Percentiles rank a stretch among this genome's conserved stretches.
These are phyloP conservation scores for Dictyostelium capitatum DNA, from an alignment of 78 protist species.

Conservation along the genomic window DNA sequence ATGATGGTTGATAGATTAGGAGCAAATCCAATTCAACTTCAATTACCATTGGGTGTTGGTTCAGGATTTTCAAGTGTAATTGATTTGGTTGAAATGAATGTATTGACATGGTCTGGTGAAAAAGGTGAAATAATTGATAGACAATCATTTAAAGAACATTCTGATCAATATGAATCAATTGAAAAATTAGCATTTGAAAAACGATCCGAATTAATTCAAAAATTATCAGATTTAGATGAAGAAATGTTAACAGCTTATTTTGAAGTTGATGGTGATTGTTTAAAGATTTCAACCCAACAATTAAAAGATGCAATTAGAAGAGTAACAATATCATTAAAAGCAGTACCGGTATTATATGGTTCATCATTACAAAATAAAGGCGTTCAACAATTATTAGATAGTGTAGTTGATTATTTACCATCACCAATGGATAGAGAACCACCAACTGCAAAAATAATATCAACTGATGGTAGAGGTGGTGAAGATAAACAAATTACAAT, in stretches of 20 bases:
- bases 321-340: slow-evolving; percentile 45
- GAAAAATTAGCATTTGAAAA: not conserved
- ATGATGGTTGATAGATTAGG: slow-evolving; percentile 36
- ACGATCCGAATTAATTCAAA: slow-evolving; percentile 25
- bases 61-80: slow-evolving; percentile 54
- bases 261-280: slow-evolving; percentile 34
- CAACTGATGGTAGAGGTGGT: not conserved
- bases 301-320: slow-evolving; percentile 63
- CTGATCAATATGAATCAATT: not conserved
- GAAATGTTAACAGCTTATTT: slow-evolving; percentile 32
- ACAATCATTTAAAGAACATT: not conserved
- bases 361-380: slow-evolving; percentile 88
- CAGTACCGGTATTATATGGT: slow-evolving; percentile 86
- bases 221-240: slow-evolving; percentile 73
- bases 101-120: slow-evolving; percentile 37
- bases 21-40: slow-evolving; percentile 80
- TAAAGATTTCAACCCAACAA: not conserved
- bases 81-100: slow-evolving; percentile 79
- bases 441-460: not conserved
- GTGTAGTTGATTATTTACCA: slow-evolving; percentile 93
- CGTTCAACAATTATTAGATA: slow-evolving; percentile 96
- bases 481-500: not conserved
- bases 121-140: slow-evolving; percentile 48
- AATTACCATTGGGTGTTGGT: slow-evolving; percentile 79
- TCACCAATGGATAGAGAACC: slow-evolving; percentile 89